Base-by-base conservation (phyloP, 106 monocot genomes). In the Acanthochlamys bracteata region DNA sequence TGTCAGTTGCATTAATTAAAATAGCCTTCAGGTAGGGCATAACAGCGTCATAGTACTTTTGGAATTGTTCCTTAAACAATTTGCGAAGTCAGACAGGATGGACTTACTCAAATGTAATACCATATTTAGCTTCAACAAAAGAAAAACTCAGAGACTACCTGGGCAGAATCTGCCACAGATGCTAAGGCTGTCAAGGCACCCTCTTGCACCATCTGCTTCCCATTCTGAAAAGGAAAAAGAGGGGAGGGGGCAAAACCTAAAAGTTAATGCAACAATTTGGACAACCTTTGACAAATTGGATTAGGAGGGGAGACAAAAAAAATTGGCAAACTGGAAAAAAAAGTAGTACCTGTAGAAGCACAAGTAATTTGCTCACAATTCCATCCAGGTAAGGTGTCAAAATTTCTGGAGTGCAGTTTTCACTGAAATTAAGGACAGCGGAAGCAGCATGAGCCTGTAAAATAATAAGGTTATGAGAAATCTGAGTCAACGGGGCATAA, bases 121-220 rank as follows among this genome's bases (percentile, higher is more conserved):
- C 39, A 68, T 2, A 20, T 67, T 53, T 57, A 59, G 59, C 42
- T 33, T n/a, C 4, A 42, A 46, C 15, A 19, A 68, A 46, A 67
- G 16, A 23, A 11, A 15, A 25, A n/a, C 25, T 47, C 4, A 66
- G 39, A 14, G 76, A 46, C 41, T 63, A 91, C 96, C 85, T 96
- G 87, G 41, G 90, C 90, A 41, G 90, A 88, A 85, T 96, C 96
- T 57, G 96, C 96, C 66, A 96, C 96, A 43, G 96, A 96, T 60
- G 96, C 96, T 68, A 96, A 81, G 63, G 96, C 90, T 25, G 90
- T 90, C 66, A 96, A 79, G 22, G 90, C 90, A 54, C 82, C 96
- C 76, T 96, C 96, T 65, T 90, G 90, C 54, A 96, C 90, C 88
- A 90, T 90, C 66, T 90, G 86, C 80, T 90, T 96, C 42, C 87